Evolutionary conservation across 1,284 basidiomycete species (phyloP).

Genomic region (Ceratobasidium sp.): DNA sequence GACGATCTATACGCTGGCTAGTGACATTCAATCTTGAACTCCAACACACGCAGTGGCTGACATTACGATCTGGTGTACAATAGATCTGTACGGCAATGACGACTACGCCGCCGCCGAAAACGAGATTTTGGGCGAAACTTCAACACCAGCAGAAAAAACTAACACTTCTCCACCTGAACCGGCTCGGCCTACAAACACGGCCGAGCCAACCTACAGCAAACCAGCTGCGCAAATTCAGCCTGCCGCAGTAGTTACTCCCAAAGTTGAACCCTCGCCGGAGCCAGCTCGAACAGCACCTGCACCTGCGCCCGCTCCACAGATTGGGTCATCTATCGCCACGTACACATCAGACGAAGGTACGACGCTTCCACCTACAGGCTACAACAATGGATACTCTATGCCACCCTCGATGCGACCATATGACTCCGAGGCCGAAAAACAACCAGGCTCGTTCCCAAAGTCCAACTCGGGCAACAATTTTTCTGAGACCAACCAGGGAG

Average conservation of each 20-base stretch:
- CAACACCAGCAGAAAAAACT: conserved; percentile 43
- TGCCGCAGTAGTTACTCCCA: conserved; percentile 12
- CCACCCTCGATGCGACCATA: conserved; percentile 20
- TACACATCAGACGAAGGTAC: conserved; percentile 44
- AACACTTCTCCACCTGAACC: conserved; percentile 49
- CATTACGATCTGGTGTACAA: conserved; percentile 38
- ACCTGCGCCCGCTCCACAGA: conserved; percentile 30
- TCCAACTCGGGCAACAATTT: conserved; percentile 7
- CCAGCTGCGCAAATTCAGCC: conserved; percentile 4
- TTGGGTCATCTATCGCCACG: conserved; percentile 41
- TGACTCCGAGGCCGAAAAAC: conserved; percentile 24
- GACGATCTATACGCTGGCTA: conserved; percentile 73
- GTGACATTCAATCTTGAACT: conserved; percentile 51
- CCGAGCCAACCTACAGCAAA: conserved; percentile 13
- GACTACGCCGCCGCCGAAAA: conserved; percentile 60
- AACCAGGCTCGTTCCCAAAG: conserved; percentile 21
- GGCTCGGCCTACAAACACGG: conserved; percentile 45
- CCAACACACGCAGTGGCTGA: conserved; percentile 39
- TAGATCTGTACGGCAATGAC: conserved; percentile 86
- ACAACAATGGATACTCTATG: conserved; percentile 31
- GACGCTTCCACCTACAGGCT: conserved; percentile 44
- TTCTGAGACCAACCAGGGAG: conserved; percentile 8
- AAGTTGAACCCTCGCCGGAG: conserved; percentile 22
- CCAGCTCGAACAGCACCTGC: conserved; percentile 13
- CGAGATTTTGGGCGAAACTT: conserved; percentile 54